phyloP scores from a whole-genome alignment of 805 yeast species.

The Myxozyma neglecta region DNA sequence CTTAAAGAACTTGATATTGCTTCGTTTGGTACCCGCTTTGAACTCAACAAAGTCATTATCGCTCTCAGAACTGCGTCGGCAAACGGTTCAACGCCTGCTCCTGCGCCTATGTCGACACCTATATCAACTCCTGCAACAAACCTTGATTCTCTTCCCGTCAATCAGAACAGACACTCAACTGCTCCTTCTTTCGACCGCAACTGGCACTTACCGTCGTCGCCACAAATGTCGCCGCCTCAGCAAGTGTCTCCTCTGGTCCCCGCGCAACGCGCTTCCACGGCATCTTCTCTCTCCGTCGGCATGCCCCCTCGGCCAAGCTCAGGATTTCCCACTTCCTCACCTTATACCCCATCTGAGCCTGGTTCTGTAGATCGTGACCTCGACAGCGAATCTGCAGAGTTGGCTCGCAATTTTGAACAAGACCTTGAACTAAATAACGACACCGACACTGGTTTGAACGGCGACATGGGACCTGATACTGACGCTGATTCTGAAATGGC shows the following conservation, averaged over 20 bases:
- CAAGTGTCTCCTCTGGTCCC: slow-evolving; percentile 17
- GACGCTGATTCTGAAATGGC: too few relatives aligned
- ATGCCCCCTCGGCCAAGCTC: too few relatives aligned
- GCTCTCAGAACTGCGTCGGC: slow-evolving; percentile 28
- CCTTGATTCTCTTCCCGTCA: neutral
- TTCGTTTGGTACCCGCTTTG: slow-evolving; percentile 94
- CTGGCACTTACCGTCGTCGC: slow-evolving; percentile 27
- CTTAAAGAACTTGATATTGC: slow-evolving; percentile 88
- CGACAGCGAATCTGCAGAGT: too few relatives aligned
- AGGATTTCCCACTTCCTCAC: too few relatives aligned
- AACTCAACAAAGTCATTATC: slow-evolving; percentile 85
- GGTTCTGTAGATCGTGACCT: too few relatives aligned
- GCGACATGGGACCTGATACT: too few relatives aligned
- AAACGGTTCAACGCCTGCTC: neutral
- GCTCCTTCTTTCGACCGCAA: slow-evolving; percentile 24
- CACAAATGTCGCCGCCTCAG: slow-evolving; percentile 12
- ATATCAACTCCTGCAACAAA: slow-evolving; percentile 19
- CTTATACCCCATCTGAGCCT: too few relatives aligned
- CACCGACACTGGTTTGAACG: too few relatives aligned
- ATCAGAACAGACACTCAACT: slow-evolving; percentile 4
- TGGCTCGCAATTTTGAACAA: too few relatives aligned
- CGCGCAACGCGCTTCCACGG: slow-evolving; percentile 1
- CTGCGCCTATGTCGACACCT: neutral
- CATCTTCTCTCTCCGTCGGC: too few relatives aligned
- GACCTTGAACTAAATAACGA: too few relatives aligned